Percentiles rank a stretch among this genome's conserved stretches.
phyloP scores from a whole-genome alignment of 805 yeast genomes.

The Metschnikowia shivogae region DNA sequence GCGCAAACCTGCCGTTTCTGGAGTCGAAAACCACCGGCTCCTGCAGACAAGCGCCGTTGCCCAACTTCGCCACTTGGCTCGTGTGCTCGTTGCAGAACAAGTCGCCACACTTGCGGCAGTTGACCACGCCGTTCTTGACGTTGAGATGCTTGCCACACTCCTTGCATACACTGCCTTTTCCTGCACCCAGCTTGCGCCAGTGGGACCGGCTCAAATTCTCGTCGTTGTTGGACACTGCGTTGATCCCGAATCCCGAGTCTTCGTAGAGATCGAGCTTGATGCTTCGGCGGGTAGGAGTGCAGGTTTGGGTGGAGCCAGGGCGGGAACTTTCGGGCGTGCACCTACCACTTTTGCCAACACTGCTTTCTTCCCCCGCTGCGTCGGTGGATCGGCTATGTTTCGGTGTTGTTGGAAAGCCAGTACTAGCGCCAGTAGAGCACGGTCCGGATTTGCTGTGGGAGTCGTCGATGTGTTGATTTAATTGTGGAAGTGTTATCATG shows the following conservation, averaged over 20 bases:
- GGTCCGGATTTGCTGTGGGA: slow-evolving; percentile 38
- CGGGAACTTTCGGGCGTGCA: slow-evolving; percentile 3
- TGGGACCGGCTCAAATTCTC: slow-evolving; percentile 43
- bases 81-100: slow-evolving; percentile 68
- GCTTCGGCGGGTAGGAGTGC: slow-evolving; percentile 27
- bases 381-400: neutral
- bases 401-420: neutral
- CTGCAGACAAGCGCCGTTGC: slow-evolving; percentile 19
- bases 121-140: slow-evolving; percentile 53
- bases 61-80: slow-evolving; percentile 47
- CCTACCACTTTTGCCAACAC: neutral
- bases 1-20: slow-evolving; percentile 52
- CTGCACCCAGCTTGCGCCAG: slow-evolving; percentile 51
- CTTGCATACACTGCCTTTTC: slow-evolving; percentile 35
- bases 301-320: slow-evolving; percentile 1
- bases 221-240: slow-evolving; percentile 18
- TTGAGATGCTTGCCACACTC: slow-evolving; percentile 43
- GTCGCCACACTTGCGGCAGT: slow-evolving; percentile 75
- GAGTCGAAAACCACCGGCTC: slow-evolving; percentile 25
- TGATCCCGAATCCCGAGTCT: slow-evolving; percentile 31
- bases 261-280: slow-evolving; percentile 51
- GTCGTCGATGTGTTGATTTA: slow-evolving; percentile 71
- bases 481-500: slow-evolving; percentile 50
- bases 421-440: neutral
- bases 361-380: neutral